Percentiles rank a stretch among this genome's conserved stretches.
phyloP scores from a whole-genome alignment of 2,329 filamentous ascomycete genomes.

The Pseudocercospora pini-densiflorae region DNA sequence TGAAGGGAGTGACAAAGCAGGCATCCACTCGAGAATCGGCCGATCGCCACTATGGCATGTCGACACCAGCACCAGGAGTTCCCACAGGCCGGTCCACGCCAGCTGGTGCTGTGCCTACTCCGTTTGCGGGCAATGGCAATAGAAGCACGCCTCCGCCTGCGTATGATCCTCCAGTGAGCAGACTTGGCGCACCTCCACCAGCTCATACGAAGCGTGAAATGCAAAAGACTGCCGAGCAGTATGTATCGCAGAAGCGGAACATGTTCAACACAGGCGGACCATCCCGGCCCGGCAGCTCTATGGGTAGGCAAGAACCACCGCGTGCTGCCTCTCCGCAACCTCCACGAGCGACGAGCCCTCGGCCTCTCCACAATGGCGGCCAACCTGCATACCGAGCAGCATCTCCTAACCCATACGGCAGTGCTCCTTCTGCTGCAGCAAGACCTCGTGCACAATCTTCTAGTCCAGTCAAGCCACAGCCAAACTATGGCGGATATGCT shows the following conservation, averaged over 20 bases:
- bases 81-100: slow-evolving; percentile 47
- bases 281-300: slow-evolving; percentile 36
- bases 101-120: slow-evolving; percentile 48
- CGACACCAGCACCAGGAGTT: slow-evolving; percentile 70
- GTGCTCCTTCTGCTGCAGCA: slow-evolving; percentile 33
- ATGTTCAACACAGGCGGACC: slow-evolving; percentile 63
- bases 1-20: slow-evolving; percentile 86
- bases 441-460: slow-evolving; percentile 46
- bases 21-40: slow-evolving; percentile 85
- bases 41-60: slow-evolving; percentile 91
- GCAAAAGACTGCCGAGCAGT: slow-evolving; percentile 92
- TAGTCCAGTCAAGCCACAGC: slow-evolving; percentile 47
- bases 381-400: slow-evolving; percentile 31
- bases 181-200: slow-evolving; percentile 85
- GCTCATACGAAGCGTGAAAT: slow-evolving; percentile 93
- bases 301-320: slow-evolving; percentile 36
- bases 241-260: slow-evolving; percentile 78
- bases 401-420: slow-evolving; percentile 56
- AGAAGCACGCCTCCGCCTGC: slow-evolving; percentile 83
- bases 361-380: slow-evolving; percentile 55
- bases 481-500: slow-evolving; percentile 42
- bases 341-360: slow-evolving; percentile 61
- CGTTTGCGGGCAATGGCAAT: slow-evolving; percentile 48
- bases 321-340: slow-evolving; percentile 70
- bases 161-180: slow-evolving; percentile 77